Evolutionary conservation across 176 grass and related monocot genomes (phyloP).

Genomic region (sorghum (Sorghum bicolor)): Sorghum_bicolor_NCBIv3 NC_012871.2:57174501-57175000

Average conservation of each 20-base stretch:
- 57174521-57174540: not conserved
- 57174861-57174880: not conserved
- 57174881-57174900: not conserved
- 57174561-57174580: not conserved
- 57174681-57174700: not conserved
- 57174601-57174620: not conserved
- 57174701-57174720: not conserved
- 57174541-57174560: not conserved
- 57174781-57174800: not conserved
- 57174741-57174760: not conserved
- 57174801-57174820: not conserved
- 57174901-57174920: not conserved
- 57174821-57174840: not conserved
- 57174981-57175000: not conserved
- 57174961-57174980: not conserved
- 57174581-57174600: not conserved
- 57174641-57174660: not conserved
- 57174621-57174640: not conserved
- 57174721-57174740: not conserved
- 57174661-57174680: not conserved
- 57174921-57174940: not conserved
- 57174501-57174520: not conserved
- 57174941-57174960: not conserved
- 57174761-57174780: not conserved
- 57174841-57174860: not conserved